Percentiles rank a stretch among this genome's conserved stretches.
Evolutionary conservation across 345 rosid species (phyloP).

Genomic region (Melaleuca quinquenervia): DNA sequence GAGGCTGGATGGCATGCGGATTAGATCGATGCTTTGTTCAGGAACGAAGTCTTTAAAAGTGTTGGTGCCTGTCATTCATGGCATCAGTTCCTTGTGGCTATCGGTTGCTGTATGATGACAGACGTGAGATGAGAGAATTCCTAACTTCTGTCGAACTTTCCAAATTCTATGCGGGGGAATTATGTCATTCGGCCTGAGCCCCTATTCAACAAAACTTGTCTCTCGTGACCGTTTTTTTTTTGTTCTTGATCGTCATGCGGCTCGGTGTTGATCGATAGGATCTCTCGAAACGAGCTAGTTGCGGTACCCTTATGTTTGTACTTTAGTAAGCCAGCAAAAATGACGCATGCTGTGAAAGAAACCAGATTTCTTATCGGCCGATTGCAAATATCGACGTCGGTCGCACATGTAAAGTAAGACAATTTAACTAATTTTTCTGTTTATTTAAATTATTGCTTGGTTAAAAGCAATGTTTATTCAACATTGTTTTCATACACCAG

Average conservation of each 20-base stretch:
- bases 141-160: not conserved
- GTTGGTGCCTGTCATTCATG: not conserved
- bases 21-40: not conserved
- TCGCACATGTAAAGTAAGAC: no score
- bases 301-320: not conserved
- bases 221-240: not conserved
- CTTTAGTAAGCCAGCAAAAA: not conserved
- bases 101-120: not conserved
- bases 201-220: not conserved
- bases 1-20: not conserved
- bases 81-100: not conserved
- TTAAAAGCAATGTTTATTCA: no score
- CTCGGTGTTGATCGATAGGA: not conserved
- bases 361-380: accelerated
- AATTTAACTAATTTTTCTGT: no score
- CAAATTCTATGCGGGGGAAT: not conserved
- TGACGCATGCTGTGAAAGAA: not conserved
- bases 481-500: no score
- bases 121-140: not conserved
- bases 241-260: not conserved
- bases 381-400: accelerated
- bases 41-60: not conserved
- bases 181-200: not conserved
- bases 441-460: no score
- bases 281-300: not conserved